phyloP scores from a whole-genome alignment of 306 rosid species.

The Lathyrus sativus region DNA sequence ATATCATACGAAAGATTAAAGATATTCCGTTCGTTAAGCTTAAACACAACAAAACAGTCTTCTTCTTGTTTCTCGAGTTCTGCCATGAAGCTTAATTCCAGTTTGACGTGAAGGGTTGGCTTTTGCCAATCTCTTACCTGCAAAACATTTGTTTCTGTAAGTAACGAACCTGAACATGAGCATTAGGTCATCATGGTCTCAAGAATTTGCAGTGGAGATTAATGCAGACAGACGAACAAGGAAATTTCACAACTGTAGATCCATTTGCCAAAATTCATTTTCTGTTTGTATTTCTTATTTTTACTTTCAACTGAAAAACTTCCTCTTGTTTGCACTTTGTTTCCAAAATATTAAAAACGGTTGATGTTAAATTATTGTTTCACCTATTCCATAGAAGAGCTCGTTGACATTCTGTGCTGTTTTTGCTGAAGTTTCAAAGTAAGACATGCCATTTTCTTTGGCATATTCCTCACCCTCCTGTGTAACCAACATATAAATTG shows the following conservation, averaged over 20 bases:
- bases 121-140: slow-evolving; percentile 78
- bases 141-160: slow-evolving; percentile 25
- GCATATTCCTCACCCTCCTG: slow-evolving; percentile 87
- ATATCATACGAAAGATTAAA: not conserved
- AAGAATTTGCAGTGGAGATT: not conserved
- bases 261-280: not conserved
- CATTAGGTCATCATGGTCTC: not conserved
- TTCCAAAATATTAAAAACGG: slow-evolving; percentile 1
- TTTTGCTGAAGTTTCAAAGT: slow-evolving; percentile 88
- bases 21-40: slow-evolving; percentile 9
- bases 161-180: slow-evolving; percentile 2
- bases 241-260: not conserved
- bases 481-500: slow-evolving; percentile 40
- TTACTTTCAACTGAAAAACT: not conserved
- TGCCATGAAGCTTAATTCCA: slow-evolving; percentile 64
- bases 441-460: slow-evolving; percentile 68
- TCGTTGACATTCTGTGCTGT: slow-evolving; percentile 84
- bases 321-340: not conserved
- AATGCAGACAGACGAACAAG: slow-evolving; percentile 8
- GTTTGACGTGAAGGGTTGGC: slow-evolving; percentile 66
- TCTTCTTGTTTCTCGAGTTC: slow-evolving; percentile 57
- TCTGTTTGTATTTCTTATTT: not conserved
- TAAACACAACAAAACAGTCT: slow-evolving; percentile 64
- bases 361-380: slow-evolving; percentile 1
- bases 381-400: slow-evolving; percentile 93